phyloP scores from a whole-genome alignment of 768 basidiomycete genomes.

The Amylocystis lapponica region DNA sequence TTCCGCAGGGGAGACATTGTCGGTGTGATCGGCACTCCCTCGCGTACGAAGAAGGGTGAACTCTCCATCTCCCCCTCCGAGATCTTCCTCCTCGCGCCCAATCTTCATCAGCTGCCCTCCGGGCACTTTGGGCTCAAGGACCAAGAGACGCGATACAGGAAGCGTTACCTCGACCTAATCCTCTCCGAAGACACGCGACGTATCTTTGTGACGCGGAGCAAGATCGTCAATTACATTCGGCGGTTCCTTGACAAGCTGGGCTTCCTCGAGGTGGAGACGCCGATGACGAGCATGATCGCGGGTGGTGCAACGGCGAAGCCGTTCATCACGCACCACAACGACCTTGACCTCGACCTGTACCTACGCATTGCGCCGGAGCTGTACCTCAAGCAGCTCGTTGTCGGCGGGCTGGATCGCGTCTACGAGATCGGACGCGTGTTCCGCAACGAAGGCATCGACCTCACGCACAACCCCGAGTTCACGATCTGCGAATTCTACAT shows the following conservation, averaged over 20 bases:
- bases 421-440: slow-evolving; percentile 99
- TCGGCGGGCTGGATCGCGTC: slow-evolving; percentile 95
- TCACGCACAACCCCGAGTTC: slow-evolving; percentile 99
- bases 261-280: slow-evolving; percentile 98
- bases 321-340: slow-evolving; percentile 98
- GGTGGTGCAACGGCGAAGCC: slow-evolving; percentile 99
- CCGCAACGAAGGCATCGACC: slow-evolving; percentile 96
- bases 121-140: slow-evolving; percentile 94
- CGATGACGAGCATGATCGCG: slow-evolving; percentile 94
- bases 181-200: slow-evolving; percentile 85
- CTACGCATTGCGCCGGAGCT: slow-evolving; percentile 97
- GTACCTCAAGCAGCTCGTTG: slow-evolving; percentile 95
- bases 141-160: slow-evolving; percentile 95
- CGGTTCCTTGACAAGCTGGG: slow-evolving; percentile 86
- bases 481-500: slow-evolving; percentile 99
- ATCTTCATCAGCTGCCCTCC: slow-evolving; percentile 93
- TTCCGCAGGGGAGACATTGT: slow-evolving; percentile 97
- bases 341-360: slow-evolving; percentile 92
- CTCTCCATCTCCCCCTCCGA: slow-evolving; percentile 79
- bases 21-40: slow-evolving; percentile 84
- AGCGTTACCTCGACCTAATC: slow-evolving; percentile 98
- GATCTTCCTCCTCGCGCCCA: slow-evolving; percentile 89
- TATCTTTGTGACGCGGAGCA: slow-evolving; percentile 85
- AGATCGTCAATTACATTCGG: slow-evolving; percentile 89
- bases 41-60: slow-evolving; percentile 93